Base-by-base conservation (phyloP, 768 basidiomycete species). In the Calocybe gangraenosa region DNA sequence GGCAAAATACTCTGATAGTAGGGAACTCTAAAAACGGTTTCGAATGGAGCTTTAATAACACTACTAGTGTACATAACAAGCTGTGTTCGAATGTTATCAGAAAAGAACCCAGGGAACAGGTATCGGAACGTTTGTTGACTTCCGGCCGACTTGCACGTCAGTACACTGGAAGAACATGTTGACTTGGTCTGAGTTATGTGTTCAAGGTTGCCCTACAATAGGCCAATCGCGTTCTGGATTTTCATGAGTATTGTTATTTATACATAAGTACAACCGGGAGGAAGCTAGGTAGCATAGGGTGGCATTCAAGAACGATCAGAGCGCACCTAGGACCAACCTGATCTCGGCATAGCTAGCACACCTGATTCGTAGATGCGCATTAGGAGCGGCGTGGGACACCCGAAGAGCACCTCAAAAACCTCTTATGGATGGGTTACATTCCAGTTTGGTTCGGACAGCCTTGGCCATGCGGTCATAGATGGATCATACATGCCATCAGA, bases 231-330 rank as follows among this genome's bases (percentile, higher is more conserved):
- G 11, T 6, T 28, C 11, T 28, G 6, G 6, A 28, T 6, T 28
- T 28, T 28, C 25, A 28, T 28, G 11, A 28, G 25, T 11, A 11
- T 28, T 11, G 17, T 15, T 37, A 15, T 37, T 10, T 23, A 11
- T 36, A 37, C 15, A 43, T 19, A 25, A 32, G 36, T 40, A 17
- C 32, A 33, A n/a, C 32, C 38, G 31, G 34, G 33, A 46, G 37
- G 44, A 45, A 40, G 37, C 10, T 40, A 37, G 37, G 49, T 28
- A 41, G 31, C 22, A 30, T 18, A 33, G 20, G 31, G 23, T 23
- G 42, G 37, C 37, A 42, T 40, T 34, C 31, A 38, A 44, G 37
- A 37, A 34, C 42, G 47, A 49, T 49, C 48, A 52, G 51, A 49
- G 44, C 51, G 37, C 47, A 19, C 33, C 34, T 31, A 38, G 37